phyloP scores from a whole-genome alignment of 768 basidiomycete species.

The Tremella mesenterica region DNA sequence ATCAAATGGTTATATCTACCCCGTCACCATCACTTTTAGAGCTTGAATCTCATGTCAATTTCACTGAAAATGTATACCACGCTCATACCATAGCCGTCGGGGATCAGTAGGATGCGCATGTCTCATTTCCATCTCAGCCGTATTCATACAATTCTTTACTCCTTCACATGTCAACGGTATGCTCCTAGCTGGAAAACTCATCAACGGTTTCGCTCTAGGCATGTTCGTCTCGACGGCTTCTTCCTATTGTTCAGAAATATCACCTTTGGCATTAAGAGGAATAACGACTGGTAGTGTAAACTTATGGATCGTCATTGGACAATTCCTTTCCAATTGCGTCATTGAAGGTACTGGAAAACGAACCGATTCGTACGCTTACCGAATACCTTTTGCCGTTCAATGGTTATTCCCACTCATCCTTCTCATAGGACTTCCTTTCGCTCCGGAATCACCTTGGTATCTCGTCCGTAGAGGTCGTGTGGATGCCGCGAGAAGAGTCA shows the following conservation, averaged over 20 bases:
- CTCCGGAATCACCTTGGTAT: constrained; percentile 36
- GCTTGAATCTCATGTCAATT: no score
- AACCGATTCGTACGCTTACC: constrained; percentile 5
- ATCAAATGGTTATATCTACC: neutral
- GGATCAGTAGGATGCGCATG: constrained; percentile 6
- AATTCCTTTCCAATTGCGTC: constrained; percentile 26
- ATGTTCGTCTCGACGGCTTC: constrained; percentile 38
- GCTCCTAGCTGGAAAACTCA: constrained; percentile 27
- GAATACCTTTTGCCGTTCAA: constrained; percentile 9
- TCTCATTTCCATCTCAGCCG: constrained; percentile 7
- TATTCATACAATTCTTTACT: constrained; percentile 21
- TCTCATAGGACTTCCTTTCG: constrained; percentile 2
- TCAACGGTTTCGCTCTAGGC: constrained; percentile 36
- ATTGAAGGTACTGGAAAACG: constrained; percentile 2
- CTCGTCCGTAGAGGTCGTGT: constrained; percentile 31
- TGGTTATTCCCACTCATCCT: constrained; percentile 15
- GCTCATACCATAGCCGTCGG: constrained; percentile 10
- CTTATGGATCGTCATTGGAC: constrained; percentile 36
- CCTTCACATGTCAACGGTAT: constrained; percentile 10
- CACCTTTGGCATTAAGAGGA: constrained; percentile 36
- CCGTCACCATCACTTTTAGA: no score
- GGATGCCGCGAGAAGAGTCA: constrained; percentile 16
- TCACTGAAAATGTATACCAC: no score
- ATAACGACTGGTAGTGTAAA: constrained; percentile 40
- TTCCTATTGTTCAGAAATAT: constrained; percentile 39